These are phyloP conservation scores for Ophiostoma sp. DNA, from an alignment of 2,329 filamentous ascomycete genomes.

Conservation along the genomic window DNA sequence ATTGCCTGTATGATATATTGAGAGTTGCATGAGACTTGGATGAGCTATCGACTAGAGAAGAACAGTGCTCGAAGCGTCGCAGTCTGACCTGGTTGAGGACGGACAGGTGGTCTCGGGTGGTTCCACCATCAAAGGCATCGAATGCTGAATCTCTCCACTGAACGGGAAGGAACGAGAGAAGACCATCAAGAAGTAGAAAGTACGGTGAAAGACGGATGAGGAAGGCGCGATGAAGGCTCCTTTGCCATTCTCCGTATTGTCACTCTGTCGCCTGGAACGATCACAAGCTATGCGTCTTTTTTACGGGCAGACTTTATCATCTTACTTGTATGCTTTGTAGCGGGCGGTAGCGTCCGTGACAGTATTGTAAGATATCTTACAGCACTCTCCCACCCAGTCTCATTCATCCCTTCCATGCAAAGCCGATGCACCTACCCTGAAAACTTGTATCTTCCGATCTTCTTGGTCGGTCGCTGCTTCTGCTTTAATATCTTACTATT, in stretches of 20 bases:
- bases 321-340: too few relatives aligned
- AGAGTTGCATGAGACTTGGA: background rate
- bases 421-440: background rate
- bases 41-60: background rate
- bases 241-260: background rate
- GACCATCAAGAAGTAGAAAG: constrained; percentile 2
- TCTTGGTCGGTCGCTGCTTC: constrained; percentile 1
- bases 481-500: background rate
- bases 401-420: background rate
- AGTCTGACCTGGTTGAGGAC: background rate
- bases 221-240: background rate
- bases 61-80: background rate
- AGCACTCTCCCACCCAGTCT: background rate
- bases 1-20: background rate
- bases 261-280: too few relatives aligned
- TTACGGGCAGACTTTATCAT: too few relatives aligned
- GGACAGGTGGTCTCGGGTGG: background rate
- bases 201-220: background rate
- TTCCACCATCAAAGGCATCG: background rate
- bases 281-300: too few relatives aligned
- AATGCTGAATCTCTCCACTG: background rate
- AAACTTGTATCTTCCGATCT: background rate
- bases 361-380: background rate
- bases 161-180: constrained; percentile 1
- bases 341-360: background rate